Evolutionary conservation across 257 asterid genomes (phyloP), one percentile per base, ranked within the genome.

Genomic region (Solanum etuberosum): DNA sequence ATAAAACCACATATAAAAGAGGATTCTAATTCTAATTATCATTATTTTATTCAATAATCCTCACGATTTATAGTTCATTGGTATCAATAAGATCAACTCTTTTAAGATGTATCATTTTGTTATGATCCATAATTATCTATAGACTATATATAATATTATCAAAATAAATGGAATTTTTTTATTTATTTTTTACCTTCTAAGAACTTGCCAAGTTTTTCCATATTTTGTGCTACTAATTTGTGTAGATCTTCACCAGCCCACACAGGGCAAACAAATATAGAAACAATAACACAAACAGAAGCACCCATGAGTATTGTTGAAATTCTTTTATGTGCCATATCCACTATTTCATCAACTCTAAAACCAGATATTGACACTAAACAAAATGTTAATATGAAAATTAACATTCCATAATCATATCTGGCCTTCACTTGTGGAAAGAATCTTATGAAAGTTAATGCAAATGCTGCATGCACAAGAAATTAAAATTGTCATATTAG

Each of bases 211-310:
- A 95, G 94, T 68, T 88, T 92, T 6, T 92, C 92, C 14, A 94
- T 86, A 84, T 93, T 91, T 7, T 84, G 38, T 37, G 97, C 97
- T 0, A 93, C 92, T 5, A 92, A 95, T 12, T 88, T 84, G 90
- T 94, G 98, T 43, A 94, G 98, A 88, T 95, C 98, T 71, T 92
- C 91, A 25, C 98, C 98, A 8, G 98, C 94, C 98, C 98, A 95
- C 0, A 94, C 98, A 10, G 98, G 98, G 40, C 67, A 93, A 3
- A 94, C 90, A 14, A 92, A 77, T 77, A 93, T 89, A 42, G 97
- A 95, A 12, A 95, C 90, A 5, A 92, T 34, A 31, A 95, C 84
- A 85, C 96, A 93, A 59, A 94, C 84, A 3, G 93, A 87, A 34
- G 93, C 98, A 67, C 98, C 98, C 14, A 95, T 90, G 14, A 92